Base-by-base conservation (phyloP, 306 rosid species). In the Castanea mollissima region DNA sequence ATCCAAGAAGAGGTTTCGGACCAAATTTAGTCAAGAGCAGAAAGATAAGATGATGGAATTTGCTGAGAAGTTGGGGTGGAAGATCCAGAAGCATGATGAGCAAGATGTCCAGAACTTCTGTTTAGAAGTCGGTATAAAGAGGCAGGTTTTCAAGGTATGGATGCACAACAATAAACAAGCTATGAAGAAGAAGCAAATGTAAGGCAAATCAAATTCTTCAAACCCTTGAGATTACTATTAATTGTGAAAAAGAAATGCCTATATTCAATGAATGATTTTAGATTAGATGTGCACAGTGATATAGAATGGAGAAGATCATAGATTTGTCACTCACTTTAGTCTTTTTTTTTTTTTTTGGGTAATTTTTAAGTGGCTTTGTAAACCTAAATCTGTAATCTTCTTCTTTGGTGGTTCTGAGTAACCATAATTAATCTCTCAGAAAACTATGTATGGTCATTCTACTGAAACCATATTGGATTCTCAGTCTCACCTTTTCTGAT, bases 141-240 rank as follows among this genome's bases (percentile, higher is more conserved):
- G 92, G 68, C 90, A 90, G 59, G 96, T 90, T 79, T 91, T 96
- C 84, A 96, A 93, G 90, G 98, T 96, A 31, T 96, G 98, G 98
- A 96, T 96, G 98, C 99, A 96, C 77, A 96, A 96, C 73, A 95
- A 95, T 83, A 93, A 93, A 77, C 97, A 90, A 83, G 89, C 87
- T 65, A 89, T 86, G 76, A 95, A 89, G 89, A 94, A 93, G 82
- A 87, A 91, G 25, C 81, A 88, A 83, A 76, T 84, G 91, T 90
- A 89, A 90, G 89, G 75, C 74, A 29, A 55, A 18, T 25, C 55
- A 31, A 80, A 74, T 60, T 23, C 55, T 35, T 74, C 67, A 25
- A 59, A 59, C 65, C 65, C 65, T 59, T 21, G 31, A 59, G 5
- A 20, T 7, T 21, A 10, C 65, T 21, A 20, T 58, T 58, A 41